Percentiles rank a stretch among this genome's conserved stretches.
Conservation (phyloP, 495 filamentous ascomycete species). For the Penicillium angulare region DNA sequence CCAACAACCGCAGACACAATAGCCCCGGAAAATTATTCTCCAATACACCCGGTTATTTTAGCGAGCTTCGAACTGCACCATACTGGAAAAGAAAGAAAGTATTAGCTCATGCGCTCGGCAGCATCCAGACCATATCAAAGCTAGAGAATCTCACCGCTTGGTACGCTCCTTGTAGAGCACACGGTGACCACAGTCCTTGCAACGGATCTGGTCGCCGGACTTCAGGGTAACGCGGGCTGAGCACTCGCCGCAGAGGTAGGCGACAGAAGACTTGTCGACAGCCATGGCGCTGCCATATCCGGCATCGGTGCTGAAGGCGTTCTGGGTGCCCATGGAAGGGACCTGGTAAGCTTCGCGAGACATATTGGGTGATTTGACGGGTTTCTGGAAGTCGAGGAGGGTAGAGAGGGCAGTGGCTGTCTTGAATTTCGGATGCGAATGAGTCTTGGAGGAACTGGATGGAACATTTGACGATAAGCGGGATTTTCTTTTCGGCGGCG, state of each 20-base stretch:
- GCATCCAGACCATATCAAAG: no score
- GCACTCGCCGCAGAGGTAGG: conserved; percentile 94
- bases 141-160: conserved; percentile 71
- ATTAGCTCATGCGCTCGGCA: no score
- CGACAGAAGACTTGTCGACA: conserved; percentile 53
- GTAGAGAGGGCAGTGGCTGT: not conserved
- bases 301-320: conserved; percentile 37
- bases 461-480: no score
- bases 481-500: no score
- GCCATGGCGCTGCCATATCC: conserved; percentile 26
- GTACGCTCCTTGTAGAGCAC: conserved; percentile 98
- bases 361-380: conserved; percentile 20
- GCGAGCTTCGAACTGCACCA: conserved; percentile 98
- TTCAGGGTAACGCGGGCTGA: conserved; percentile 76
- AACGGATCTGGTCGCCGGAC: conserved; percentile 84
- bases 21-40: not conserved
- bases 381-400: no score
- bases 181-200: conserved; percentile 93
- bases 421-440: not conserved
- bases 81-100: conserved; percentile 49
- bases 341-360: conserved; percentile 53
- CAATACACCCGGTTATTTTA: conserved; percentile 32
- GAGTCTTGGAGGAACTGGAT: no score
- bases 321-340: conserved; percentile 38
- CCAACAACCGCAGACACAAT: not conserved